Percentiles rank a stretch among this genome's conserved stretches.
Evolutionary conservation across 106 monocot species (phyloP).

Genomic region (Gastrodia elata): DNA sequence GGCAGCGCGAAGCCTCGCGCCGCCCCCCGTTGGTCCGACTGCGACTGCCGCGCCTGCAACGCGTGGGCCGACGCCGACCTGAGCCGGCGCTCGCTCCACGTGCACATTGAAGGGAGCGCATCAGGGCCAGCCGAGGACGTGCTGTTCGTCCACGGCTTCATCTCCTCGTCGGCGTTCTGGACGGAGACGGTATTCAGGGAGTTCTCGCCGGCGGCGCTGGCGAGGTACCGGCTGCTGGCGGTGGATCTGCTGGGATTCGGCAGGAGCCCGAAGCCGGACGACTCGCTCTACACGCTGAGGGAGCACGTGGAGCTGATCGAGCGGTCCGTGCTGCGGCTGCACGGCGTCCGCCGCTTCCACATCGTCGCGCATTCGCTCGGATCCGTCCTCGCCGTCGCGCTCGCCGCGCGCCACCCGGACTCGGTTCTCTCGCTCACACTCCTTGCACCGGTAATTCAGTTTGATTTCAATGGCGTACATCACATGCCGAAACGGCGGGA

Average conservation of each 20-base stretch:
- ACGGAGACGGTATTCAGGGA: slow-evolving; percentile 84
- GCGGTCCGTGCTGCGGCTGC: slow-evolving; percentile 40
- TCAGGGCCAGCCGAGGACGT: slow-evolving; percentile 33
- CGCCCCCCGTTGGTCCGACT: slow-evolving; percentile 17
- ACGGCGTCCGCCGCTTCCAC: slow-evolving; percentile 52
- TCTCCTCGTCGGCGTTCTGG: slow-evolving; percentile 85
- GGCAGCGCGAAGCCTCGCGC: slow-evolving; percentile 19
- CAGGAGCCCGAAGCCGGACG: slow-evolving; percentile 75
- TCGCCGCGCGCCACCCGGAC: slow-evolving; percentile 66
- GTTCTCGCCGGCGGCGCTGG: slow-evolving; percentile 34
- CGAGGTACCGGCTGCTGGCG: slow-evolving; percentile 54
- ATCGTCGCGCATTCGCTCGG: slow-evolving; percentile 89
- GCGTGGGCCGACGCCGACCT: neutral
- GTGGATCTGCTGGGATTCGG: slow-evolving; percentile 84
- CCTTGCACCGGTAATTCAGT: slow-evolving; percentile 53
- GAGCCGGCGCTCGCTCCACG: neutral
- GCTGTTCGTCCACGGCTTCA: slow-evolving; percentile 85
- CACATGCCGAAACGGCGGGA: no score
- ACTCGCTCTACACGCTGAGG: slow-evolving; percentile 68
- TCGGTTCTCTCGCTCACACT: slow-evolving; percentile 66
- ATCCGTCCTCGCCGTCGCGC: slow-evolving; percentile 66
- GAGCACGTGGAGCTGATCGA: slow-evolving; percentile 95
- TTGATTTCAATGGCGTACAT: no score
- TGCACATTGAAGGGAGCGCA: neutral
- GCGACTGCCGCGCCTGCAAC: slow-evolving; percentile 19